A percentile compares a stretch with the other conserved stretches of the same genome.
Evolutionary conservation across 805 yeast species (phyloP).

Genomic region (Kodamaea hsintzibuensis): DNA sequence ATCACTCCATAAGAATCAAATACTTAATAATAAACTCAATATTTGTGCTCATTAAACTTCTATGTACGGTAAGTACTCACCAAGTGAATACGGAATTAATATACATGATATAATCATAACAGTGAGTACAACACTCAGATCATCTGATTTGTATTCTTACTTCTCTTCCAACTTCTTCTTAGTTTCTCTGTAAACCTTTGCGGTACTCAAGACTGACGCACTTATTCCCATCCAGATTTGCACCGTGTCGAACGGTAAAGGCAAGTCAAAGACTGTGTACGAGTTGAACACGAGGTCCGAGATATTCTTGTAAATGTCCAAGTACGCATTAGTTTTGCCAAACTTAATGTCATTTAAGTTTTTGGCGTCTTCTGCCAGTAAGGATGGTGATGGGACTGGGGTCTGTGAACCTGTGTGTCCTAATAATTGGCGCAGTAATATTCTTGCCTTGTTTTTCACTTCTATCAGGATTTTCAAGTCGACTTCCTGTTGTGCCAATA

Average conservation of each 20-base stretch:
- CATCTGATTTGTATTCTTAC: neutral
- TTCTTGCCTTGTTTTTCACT: slow-evolving; percentile 56
- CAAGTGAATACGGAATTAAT: neutral
- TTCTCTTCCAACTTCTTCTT: slow-evolving; percentile 25
- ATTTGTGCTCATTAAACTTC: neutral
- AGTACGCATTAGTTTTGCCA: slow-evolving; percentile 35
- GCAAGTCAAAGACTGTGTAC: slow-evolving; percentile 40
- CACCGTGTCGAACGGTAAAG: slow-evolving; percentile 38
- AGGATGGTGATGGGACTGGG: slow-evolving; percentile 16
- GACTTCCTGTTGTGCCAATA: slow-evolving; percentile 48
- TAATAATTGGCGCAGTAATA: slow-evolving; percentile 42
- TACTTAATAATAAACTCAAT: neutral
- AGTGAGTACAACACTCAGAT: neutral
- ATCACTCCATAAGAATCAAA: too few species aligned
- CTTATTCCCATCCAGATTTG: slow-evolving; percentile 49
- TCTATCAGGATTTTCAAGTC: slow-evolving; percentile 58
- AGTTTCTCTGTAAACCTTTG: slow-evolving; percentile 41
- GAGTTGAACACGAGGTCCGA: slow-evolving; percentile 43
- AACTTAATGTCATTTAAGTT: slow-evolving; percentile 34
- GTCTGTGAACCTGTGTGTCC: slow-evolving; percentile 21
- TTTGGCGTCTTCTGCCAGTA: slow-evolving; percentile 23
- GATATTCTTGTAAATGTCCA: slow-evolving; percentile 40
- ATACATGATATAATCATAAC: neutral
- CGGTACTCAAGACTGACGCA: slow-evolving; percentile 38
- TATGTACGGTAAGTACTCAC: neutral